Evolutionary conservation across 352 stramenopile genomes (phyloP), one percentile per base, ranked within the genome.

Genomic region (Phytophthora meadii): DNA sequence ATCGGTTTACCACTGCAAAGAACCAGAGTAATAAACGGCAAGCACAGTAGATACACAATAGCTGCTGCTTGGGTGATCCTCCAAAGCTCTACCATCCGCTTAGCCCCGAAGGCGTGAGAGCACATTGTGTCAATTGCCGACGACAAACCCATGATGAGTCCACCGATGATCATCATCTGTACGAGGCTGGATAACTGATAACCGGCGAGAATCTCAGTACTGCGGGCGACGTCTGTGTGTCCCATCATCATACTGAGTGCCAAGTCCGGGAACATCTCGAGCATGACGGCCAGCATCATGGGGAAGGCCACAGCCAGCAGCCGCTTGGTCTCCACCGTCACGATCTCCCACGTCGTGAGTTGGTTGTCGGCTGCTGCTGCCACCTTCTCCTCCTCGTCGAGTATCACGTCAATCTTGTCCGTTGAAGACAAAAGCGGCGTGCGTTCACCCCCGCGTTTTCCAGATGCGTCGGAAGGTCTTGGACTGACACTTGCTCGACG

Each of bases 81-180:
- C 73, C 84, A 89, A 51, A 92, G 71, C 51, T 90, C 79, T 14
- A 66, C 56, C 56, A 82, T 69, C 25, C 72, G 70, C 48, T 81
- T 84, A 54, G 64, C 84, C n/a, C 84, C 84, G 53, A 84, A 90
- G 2, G 81, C 79, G 63, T 92, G 79, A 32, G 79, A 84, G 47
- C 77, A 87, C 64, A 90, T 72, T 15, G 81, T 92, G 67, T 89
- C 78, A 45, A 89, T 78, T 17, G 81, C 83, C 11, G 77, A 87
- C 11, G 72, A 74, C 14, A 86, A 60, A 3, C 81, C 83, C 48
- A 70, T 86, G 47, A 87, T 72, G 50, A 89, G 62, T 1, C 73
- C 74, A 4, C 66, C 61, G 37, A 89, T 62, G 37, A 89, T 56
- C 46, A 88, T 64, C 67, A 85, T 79, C 54, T 87, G 79, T 34